Evolutionary conservation across 2,329 filamentous ascomycete species (phyloP).

Genomic region (Gyromitra esculenta): DNA sequence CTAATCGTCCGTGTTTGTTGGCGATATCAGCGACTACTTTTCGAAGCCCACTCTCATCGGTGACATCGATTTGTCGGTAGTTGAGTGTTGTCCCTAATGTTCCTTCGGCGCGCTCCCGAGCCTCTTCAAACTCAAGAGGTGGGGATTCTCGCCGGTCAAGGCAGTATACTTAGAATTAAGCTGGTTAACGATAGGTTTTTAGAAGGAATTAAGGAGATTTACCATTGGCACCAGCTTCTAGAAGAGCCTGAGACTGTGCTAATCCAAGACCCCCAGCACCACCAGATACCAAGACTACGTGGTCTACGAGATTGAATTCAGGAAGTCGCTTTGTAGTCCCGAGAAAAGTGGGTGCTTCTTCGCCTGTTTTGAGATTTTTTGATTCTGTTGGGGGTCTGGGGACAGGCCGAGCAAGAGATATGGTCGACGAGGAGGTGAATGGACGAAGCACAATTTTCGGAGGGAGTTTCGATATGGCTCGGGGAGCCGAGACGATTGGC

Average conservation of each 20-base stretch:
- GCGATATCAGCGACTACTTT: conserved; percentile 75
- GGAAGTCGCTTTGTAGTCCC: conserved; percentile 63
- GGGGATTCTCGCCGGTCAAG: conserved; percentile 65
- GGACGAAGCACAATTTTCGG: background rate
- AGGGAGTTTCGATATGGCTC: background rate
- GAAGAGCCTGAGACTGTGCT: conserved; percentile 75
- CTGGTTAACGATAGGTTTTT: conserved; percentile 58
- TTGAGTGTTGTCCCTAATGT: conserved; percentile 74
- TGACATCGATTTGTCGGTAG: conserved; percentile 83
- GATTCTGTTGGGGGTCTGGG: conserved; percentile 14
- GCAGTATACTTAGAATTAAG: conserved; percentile 67
- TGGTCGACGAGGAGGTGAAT: conserved; percentile 9
- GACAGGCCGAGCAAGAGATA: conserved; percentile 23
- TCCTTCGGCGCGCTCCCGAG: conserved; percentile 71
- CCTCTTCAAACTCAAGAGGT: conserved; percentile 69
- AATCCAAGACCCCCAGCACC: conserved; percentile 77
- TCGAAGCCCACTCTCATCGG: conserved; percentile 75
- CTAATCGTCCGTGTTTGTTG: conserved; percentile 73
- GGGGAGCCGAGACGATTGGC: background rate
- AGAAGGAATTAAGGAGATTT: conserved; percentile 46
- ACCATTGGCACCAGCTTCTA: conserved; percentile 78
- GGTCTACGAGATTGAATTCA: conserved; percentile 79
- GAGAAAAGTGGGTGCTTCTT: conserved; percentile 18
- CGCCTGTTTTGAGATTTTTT: conserved; percentile 9
- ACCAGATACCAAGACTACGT: conserved; percentile 77